A percentile compares a stretch with the other conserved stretches of the same genome.
Conservation (phyloP, 176 grass and related monocot genomes). For the Juncus effusus region DNA sequence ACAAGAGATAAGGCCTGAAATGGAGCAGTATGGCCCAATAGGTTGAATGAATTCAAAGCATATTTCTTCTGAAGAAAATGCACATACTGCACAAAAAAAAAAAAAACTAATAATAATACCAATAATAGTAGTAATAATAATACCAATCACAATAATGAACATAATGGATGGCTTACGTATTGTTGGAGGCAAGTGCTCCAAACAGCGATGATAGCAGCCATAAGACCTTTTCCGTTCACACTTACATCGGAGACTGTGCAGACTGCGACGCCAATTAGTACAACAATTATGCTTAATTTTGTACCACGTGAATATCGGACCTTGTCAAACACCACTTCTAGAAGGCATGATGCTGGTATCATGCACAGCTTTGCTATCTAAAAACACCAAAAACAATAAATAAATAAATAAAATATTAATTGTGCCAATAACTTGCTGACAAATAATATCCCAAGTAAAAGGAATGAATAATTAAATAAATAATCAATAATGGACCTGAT, state of each 20-base stretch:
- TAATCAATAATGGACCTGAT: constrained; percentile 51
- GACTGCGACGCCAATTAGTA: constrained; percentile 70
- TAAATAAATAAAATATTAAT: constrained; percentile 12
- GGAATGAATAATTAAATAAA: too few relatives aligned
- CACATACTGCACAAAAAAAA: constrained; percentile 50
- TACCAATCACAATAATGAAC: not conserved
- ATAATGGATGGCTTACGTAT: constrained; percentile 63
- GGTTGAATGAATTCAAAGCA: constrained; percentile 76
- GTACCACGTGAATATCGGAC: constrained; percentile 74
- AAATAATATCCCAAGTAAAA: constrained; percentile 9
- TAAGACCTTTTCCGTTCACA: constrained; percentile 72
- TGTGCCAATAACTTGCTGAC: not conserved
- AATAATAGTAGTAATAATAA: constrained; percentile 2
- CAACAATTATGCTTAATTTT: constrained; percentile 89
- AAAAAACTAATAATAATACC: constrained; percentile 16
- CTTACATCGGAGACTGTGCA: constrained; percentile 93
- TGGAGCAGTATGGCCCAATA: constrained; percentile 76
- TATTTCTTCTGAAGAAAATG: constrained; percentile 79
- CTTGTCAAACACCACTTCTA: constrained; percentile 86
- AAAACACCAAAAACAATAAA: constrained; percentile 2
- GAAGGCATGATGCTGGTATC: constrained; percentile 98
- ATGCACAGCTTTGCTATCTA: constrained; percentile 96
- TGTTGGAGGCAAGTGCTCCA: constrained; percentile 94
- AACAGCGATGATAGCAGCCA: constrained; percentile 80
- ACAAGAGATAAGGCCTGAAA: constrained; percentile 69